Conservation (phyloP, 2,329 filamentous ascomycete species). For the Microascus cirrosus region DNA sequence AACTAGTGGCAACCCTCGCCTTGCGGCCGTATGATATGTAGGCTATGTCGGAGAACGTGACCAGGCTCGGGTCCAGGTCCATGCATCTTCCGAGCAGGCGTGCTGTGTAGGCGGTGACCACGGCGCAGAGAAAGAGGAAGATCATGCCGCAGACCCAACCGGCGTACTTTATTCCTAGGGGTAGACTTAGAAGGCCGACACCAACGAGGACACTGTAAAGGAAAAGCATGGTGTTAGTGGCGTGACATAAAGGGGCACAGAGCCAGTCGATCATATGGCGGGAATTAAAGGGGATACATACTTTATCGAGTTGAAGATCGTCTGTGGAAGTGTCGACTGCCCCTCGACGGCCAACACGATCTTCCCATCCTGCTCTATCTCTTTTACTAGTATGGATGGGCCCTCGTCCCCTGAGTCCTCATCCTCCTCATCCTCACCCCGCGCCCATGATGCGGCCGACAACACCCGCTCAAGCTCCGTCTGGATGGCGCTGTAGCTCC, state of each 20-base stretch:
- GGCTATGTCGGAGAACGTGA: constrained; percentile 90
- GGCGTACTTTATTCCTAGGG: constrained; percentile 75
- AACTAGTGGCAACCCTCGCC: constrained; percentile 70
- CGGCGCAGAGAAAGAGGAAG: constrained; percentile 63
- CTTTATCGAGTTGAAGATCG: constrained; percentile 93
- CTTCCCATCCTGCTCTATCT: constrained; percentile 79
- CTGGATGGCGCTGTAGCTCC: constrained; percentile 43
- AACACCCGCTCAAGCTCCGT: constrained; percentile 1
- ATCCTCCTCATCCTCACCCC: constrained; percentile 15
- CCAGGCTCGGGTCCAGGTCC: constrained; percentile 71
- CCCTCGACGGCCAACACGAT: constrained; percentile 77
- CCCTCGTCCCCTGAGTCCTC: constrained; percentile 39
- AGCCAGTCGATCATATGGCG: background rate
- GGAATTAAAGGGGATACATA: constrained; percentile 12
- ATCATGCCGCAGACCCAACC: constrained; percentile 77
- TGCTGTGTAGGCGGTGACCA: constrained; percentile 76
- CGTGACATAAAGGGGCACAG: background rate
- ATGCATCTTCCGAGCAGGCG: constrained; percentile 78
- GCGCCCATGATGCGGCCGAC: constrained; percentile 10
- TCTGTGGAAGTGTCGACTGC: constrained; percentile 91
- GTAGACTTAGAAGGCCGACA: constrained; percentile 79
- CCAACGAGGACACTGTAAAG: constrained; percentile 61
- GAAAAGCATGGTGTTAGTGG: background rate
- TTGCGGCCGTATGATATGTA: constrained; percentile 80
- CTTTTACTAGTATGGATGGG: constrained; percentile 75